These are phyloP conservation scores for Daldinia grandis DNA, from an alignment of 495 filamentous ascomycete genomes.

Conservation along the genomic window DNA sequence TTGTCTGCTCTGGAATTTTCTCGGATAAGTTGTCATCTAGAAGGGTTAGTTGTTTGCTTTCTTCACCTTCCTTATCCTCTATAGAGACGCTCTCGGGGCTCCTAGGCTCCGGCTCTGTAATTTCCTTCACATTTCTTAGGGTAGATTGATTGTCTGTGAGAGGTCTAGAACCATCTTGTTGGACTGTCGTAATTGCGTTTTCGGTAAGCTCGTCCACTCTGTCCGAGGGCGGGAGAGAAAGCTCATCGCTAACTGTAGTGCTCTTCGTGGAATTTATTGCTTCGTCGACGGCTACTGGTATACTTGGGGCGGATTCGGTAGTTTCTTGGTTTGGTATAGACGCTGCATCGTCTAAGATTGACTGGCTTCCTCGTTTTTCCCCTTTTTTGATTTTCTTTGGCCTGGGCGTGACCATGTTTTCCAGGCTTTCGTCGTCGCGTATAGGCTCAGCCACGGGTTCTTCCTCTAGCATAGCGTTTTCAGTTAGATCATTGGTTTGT, in stretches of 20 bases:
- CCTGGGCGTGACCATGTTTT: slow-evolving; percentile 23
- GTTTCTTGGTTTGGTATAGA: slow-evolving; percentile 3
- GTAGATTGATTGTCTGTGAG: not conserved
- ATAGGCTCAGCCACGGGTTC: slow-evolving; percentile 15
- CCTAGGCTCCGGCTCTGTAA: slow-evolving; percentile 12
- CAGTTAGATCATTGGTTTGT: slow-evolving; percentile 12
- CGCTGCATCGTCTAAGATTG: slow-evolving; percentile 9
- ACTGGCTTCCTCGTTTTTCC: slow-evolving; percentile 37
- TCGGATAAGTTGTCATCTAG: slow-evolving; percentile 1
- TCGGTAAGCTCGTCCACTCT: slow-evolving; percentile 7
- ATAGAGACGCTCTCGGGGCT: not conserved
- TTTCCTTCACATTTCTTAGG: slow-evolving; percentile 9
- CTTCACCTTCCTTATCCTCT: slow-evolving; percentile 18
- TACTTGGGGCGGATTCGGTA: slow-evolving; percentile 10
- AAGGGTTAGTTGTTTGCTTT: slow-evolving; percentile 3
- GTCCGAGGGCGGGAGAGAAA: not conserved
- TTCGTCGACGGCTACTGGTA: slow-evolving; percentile 13
- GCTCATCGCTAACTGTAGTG: slow-evolving; percentile 3
- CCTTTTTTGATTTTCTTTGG: slow-evolving; percentile 49
- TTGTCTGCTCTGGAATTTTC: slow-evolving; percentile 8
- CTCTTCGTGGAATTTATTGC: slow-evolving; percentile 5
- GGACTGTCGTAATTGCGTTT: slow-evolving; percentile 8
- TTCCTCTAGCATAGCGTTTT: slow-evolving; percentile 12
- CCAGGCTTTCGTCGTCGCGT: slow-evolving; percentile 15
- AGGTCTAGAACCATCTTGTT: slow-evolving; percentile 21